phyloP scores from a whole-genome alignment of 306 rosid genomes.

The Ziziphus jujuba region DNA sequence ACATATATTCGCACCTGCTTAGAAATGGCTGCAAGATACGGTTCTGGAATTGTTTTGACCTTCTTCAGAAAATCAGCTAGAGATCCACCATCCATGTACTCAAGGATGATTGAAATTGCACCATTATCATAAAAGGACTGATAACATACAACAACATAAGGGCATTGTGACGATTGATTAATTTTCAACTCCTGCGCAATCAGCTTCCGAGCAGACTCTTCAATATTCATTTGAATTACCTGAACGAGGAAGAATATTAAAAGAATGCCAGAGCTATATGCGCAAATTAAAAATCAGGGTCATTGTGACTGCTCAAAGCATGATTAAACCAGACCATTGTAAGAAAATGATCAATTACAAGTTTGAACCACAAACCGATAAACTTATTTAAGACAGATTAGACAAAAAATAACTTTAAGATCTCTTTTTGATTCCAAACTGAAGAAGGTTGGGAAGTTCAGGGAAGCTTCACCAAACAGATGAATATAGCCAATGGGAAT shows the following conservation, averaged over 20 bases:
- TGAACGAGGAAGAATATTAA: constrained; percentile 35
- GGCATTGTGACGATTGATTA: constrained; percentile 92
- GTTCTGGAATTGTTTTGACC: constrained; percentile 80
- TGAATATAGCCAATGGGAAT: no score
- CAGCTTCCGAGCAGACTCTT: constrained; percentile 79
- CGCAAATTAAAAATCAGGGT: no score
- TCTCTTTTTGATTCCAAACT: no score
- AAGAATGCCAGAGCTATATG: constrained; percentile 19
- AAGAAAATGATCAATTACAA: no score
- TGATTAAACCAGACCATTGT: no score
- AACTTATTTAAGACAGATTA: no score
- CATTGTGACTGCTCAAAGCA: no score
- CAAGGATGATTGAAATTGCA: constrained; percentile 82
- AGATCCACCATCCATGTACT: constrained; percentile 99
- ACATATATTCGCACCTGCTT: constrained; percentile 63
- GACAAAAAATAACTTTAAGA: no score
- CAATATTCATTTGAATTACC: constrained; percentile 89
- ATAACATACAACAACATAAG: constrained; percentile 80
- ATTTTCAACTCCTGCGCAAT: constrained; percentile 92
- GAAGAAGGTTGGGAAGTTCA: no score
- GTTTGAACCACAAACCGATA: no score
- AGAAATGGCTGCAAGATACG: constrained; percentile 76
- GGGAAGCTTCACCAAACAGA: no score
- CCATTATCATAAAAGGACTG: constrained; percentile 86
- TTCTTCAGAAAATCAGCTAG: constrained; percentile 81